Percentiles rank a stretch among this genome's conserved stretches.
Evolutionary conservation across 805 yeast species (phyloP).

Genomic region (Ogataea thermomethanolica): DNA sequence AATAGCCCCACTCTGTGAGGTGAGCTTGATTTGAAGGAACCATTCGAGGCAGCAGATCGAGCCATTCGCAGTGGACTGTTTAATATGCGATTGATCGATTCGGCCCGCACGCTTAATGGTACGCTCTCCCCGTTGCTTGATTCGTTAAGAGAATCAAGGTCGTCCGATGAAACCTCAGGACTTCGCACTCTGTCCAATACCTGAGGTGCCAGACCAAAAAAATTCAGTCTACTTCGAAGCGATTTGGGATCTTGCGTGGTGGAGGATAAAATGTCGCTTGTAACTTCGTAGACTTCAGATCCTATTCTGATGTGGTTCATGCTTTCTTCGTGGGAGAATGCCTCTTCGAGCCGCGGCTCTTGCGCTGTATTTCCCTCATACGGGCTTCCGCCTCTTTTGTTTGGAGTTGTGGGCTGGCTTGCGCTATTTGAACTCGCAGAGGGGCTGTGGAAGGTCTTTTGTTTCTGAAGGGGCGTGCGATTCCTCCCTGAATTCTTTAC

Average conservation of each 20-base stretch:
- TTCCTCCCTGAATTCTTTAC: conserved; percentile 21
- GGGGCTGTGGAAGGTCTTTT: conserved; percentile 5
- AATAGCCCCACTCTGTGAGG: conserved; percentile 16
- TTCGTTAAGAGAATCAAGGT: conserved; percentile 18
- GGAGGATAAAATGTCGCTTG: conserved; percentile 22
- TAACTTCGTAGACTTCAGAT: conserved; percentile 19
- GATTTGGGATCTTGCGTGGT: conserved; percentile 21
- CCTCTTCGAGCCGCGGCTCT: conserved; percentile 8
- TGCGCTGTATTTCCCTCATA: conserved; percentile 9
- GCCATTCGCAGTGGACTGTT: conserved; percentile 21
- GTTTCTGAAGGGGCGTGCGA: conserved; percentile 14
- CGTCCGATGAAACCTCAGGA: conserved; percentile 7
- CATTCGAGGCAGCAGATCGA: conserved; percentile 20
- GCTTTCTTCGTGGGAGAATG: conserved; percentile 13
- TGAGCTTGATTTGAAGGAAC: conserved; percentile 17
- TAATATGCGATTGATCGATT: conserved; percentile 17
- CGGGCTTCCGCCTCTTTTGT: conserved; percentile 6
- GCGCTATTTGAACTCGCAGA: conserved; percentile 7
- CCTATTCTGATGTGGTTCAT: conserved; percentile 16
- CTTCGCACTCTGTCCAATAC: conserved; percentile 1
- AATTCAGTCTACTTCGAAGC: conserved; percentile 7
- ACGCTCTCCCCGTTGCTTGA: conserved; percentile 6
- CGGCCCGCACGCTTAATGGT: conserved; percentile 18
- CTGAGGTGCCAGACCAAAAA: conserved; percentile 3
- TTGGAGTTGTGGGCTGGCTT: conserved; percentile 14